Evolutionary conservation across 116 monocot species (phyloP), one percentile per base, ranked within the genome.

Genomic region (Posidonia oceanica): DNA sequence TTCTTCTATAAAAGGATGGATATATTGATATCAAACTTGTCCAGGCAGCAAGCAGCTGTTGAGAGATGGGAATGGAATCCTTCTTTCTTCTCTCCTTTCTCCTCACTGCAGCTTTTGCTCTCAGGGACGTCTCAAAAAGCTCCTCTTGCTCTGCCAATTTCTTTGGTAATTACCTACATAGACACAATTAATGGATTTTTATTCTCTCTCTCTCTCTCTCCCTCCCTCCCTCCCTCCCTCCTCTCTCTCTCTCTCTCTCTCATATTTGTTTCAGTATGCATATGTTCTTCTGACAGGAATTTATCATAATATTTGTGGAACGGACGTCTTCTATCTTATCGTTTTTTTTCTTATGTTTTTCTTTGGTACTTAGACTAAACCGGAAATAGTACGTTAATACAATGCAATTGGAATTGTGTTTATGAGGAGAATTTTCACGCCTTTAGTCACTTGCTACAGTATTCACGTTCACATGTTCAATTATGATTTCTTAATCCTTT

Each of bases 111-210:
- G 68, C 53, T 52, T 68, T 14, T 36, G 18, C 52, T 52, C 53
- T 68, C 39, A 52, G 7, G 29, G 68, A 52, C 12, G 39, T 52
- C 18, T 15, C 51, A 52, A 21, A 52, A 41, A 68, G 22, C 4
- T 56, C 69, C 7, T 55, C 69, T n/a, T 69, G 69, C 69, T 57
- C 69, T 17, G 14, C 69, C 69, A 69, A 69, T 17, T 69, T 69
- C 69, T 37, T 55, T 18, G 69, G 69, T 69, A 69, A 38, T 56
- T 37, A 21, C 15, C 40, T 65, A 14, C 48, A 48, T 48, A 12
- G 48, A 1, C 48, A 10, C 8, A 48, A 48, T 48, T 10, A 12
- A 48, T 2, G 7, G 12, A 48, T 48, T 7, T 10, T 7, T 48
- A 48, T 7, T 10, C 48, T 3, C 65, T 67, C 5, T 4, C 3